Evolutionary conservation across 371 early-diverging fungal species (phyloP).

Genomic region (Nematocida sp.): DNA sequence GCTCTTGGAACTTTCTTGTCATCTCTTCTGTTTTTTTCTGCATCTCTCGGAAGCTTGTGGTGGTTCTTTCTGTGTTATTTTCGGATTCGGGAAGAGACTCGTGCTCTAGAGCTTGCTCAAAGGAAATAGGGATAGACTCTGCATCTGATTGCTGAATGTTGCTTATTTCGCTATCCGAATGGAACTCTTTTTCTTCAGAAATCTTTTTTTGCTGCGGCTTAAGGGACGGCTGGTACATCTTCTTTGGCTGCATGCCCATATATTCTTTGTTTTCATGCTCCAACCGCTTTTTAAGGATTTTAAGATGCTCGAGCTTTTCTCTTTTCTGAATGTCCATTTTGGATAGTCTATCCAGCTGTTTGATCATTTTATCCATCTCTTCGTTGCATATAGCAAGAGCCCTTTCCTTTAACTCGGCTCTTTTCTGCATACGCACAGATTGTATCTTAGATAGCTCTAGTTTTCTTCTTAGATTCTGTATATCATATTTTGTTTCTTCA

Average conservation of each 20-base stretch:
- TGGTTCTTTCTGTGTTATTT: constrained; percentile 54
- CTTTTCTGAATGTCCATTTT: constrained; percentile 51
- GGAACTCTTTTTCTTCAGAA: background rate
- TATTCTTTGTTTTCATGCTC: constrained; percentile 44
- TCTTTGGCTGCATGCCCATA: background rate
- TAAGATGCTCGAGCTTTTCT: constrained; percentile 48
- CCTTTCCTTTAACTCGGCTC: constrained; percentile 56
- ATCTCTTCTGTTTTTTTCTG: constrained; percentile 62
- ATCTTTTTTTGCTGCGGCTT: background rate
- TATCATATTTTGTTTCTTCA: constrained; percentile 48
- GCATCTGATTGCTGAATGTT: background rate
- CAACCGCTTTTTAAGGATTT: constrained; percentile 48
- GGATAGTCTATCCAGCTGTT: constrained; percentile 53
- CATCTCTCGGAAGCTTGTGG: constrained; percentile 65
- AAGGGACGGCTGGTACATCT: background rate
- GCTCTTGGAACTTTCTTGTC: constrained; percentile 61
- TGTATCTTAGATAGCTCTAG: constrained; percentile 37
- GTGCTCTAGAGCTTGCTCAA: constrained; percentile 41
- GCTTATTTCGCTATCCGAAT: background rate
- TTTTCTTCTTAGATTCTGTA: constrained; percentile 28
- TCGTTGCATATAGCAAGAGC: constrained; percentile 56
- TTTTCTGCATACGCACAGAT: constrained; percentile 41
- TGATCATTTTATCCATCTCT: constrained; percentile 54
- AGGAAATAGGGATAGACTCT: background rate
- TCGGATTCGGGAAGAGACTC: constrained; percentile 40